These are phyloP conservation scores for Rickenella mellea DNA, from an alignment of 768 basidiomycete genomes.

Conservation along the genomic window DNA sequence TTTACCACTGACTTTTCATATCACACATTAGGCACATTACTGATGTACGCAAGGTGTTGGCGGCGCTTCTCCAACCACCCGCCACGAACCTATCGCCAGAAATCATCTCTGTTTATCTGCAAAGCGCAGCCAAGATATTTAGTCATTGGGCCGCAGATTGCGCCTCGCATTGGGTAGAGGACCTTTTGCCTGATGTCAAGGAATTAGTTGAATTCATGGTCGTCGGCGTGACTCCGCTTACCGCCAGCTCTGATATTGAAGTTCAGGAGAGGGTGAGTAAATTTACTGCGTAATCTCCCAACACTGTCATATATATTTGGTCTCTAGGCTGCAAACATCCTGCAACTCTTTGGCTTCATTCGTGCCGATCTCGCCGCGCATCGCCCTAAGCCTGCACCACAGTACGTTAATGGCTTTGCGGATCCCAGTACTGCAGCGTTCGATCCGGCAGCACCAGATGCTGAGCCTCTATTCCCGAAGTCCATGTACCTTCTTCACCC, in stretches of 20 bases:
- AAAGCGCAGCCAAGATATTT: slow-evolving; percentile 79
- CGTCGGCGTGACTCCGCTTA: slow-evolving; percentile 47
- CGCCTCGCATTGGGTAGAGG: slow-evolving; percentile 69
- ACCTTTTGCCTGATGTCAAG: slow-evolving; percentile 56
- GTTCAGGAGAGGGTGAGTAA: slow-evolving; percentile 80
- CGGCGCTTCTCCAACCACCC: slow-evolving; percentile 55
- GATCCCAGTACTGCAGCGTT: slow-evolving; percentile 30
- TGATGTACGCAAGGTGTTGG: slow-evolving; percentile 66
- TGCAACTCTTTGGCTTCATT: slow-evolving; percentile 69
- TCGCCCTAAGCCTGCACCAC: slow-evolving; percentile 28
- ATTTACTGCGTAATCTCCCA: neutral
- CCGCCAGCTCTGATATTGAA: slow-evolving; percentile 63
- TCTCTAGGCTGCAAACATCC: slow-evolving; percentile 67
- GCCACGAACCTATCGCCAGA: slow-evolving; percentile 50
- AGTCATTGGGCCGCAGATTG: slow-evolving; percentile 74
- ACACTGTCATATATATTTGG: slow-evolving; percentile 4
- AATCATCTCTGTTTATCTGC: slow-evolving; percentile 71
- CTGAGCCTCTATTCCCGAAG: slow-evolving; percentile 69
- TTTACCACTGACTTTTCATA: neutral
- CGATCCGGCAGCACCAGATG: slow-evolving; percentile 18
- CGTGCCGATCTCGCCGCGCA: slow-evolving; percentile 58
- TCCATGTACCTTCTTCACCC: slow-evolving; percentile 81
- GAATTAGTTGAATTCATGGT: slow-evolving; percentile 53
- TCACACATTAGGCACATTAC: slow-evolving; percentile 50
- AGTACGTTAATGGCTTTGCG: slow-evolving; percentile 23